Conservation (phyloP, 2,329 filamentous ascomycete species). For the Trichophyton mentagrophytes region DNA sequence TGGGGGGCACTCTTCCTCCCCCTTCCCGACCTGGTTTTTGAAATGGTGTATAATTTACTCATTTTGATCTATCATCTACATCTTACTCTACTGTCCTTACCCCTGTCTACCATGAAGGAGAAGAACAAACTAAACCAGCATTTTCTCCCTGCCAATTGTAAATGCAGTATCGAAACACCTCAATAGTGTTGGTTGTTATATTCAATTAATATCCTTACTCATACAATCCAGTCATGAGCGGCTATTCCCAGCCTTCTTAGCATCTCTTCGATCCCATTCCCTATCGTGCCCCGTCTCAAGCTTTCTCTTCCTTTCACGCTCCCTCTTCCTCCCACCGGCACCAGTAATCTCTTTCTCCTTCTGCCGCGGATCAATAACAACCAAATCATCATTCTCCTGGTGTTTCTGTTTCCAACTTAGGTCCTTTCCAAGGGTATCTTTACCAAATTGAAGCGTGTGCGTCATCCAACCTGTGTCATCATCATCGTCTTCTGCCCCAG, state of each 20-base stretch:
- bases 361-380: conserved; percentile 85
- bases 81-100: neutral
- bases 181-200: neutral
- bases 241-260: neutral
- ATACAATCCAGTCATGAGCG: neutral
- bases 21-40: neutral
- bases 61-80: neutral
- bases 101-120: neutral
- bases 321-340: conserved; percentile 33
- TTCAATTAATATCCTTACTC: neutral
- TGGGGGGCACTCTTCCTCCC: neutral
- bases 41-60: neutral
- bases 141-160: too few relatives aligned
- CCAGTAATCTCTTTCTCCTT: conserved; percentile 61
- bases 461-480: conserved; percentile 63
- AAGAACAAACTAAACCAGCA: too few relatives aligned
- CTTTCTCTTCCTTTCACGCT: conserved; percentile 24
- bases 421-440: conserved; percentile 82
- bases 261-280: conserved; percentile 24
- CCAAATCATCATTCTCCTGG: conserved; percentile 55
- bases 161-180: too few relatives aligned
- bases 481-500: conserved; percentile 27
- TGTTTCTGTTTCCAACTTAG: conserved; percentile 81
- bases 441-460: conserved; percentile 72
- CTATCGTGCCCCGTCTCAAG: conserved; percentile 21